Conservation (phyloP, 2,329 filamentous ascomycete genomes). For the Nemania bipapillata region DNA sequence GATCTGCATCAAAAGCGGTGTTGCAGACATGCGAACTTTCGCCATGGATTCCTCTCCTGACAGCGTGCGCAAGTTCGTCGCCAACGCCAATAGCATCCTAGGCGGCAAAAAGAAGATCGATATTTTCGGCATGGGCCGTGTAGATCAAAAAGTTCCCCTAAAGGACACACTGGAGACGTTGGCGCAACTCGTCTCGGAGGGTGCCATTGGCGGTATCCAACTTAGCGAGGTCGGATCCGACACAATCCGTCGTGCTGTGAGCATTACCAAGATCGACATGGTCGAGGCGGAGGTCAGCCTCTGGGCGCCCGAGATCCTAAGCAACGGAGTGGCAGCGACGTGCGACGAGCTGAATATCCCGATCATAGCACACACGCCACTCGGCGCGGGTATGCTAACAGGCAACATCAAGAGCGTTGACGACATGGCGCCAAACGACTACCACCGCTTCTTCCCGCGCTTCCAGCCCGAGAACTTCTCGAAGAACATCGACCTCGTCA, state of each 20-base stretch:
- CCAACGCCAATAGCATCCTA: constrained; percentile 57
- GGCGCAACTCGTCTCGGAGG: constrained; percentile 47
- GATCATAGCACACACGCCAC: constrained; percentile 66
- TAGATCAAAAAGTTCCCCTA: constrained; percentile 57
- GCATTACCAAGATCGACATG: constrained; percentile 54
- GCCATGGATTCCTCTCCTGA: constrained; percentile 59
- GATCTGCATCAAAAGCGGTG: constrained; percentile 65
- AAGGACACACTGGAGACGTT: constrained; percentile 52
- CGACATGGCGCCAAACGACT: constrained; percentile 61
- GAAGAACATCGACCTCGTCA: constrained; percentile 64
- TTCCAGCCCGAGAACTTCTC: constrained; percentile 64
- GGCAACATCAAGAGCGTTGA: constrained; percentile 60
- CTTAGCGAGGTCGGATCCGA: constrained; percentile 57
- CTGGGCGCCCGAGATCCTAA: constrained; percentile 57
- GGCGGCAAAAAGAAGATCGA: constrained; percentile 63
- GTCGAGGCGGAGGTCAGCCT: constrained; percentile 61
- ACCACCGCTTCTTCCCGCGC: constrained; percentile 59
- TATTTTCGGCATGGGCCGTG: constrained; percentile 63
- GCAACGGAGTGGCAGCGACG: constrained; percentile 53
- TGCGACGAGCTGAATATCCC: constrained; percentile 66
- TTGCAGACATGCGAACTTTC: constrained; percentile 42
- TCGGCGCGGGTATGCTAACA: constrained; percentile 61
- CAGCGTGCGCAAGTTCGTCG: constrained; percentile 62
- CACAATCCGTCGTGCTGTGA: constrained; percentile 55
- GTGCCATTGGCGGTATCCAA: constrained; percentile 58